Percentiles rank a stretch among this genome's conserved stretches.
Evolutionary conservation across 1,139 yeast species (phyloP).

Genomic region (Yamadazyma atmosphaerica): DNA sequence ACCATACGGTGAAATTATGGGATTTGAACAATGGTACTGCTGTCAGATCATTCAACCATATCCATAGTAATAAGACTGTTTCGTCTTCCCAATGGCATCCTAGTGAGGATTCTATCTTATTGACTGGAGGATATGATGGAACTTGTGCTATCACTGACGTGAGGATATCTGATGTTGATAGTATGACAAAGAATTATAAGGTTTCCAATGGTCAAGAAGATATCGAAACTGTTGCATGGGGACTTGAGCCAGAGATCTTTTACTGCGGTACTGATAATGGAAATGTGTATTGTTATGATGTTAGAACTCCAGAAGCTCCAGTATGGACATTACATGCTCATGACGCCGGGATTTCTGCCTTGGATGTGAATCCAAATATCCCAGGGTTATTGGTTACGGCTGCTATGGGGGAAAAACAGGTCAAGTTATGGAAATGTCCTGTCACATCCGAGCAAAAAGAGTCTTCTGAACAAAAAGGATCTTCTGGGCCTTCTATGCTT

Average conservation of each 20-base stretch:
- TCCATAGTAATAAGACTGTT: conserved; percentile 72
- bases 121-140: conserved; percentile 93
- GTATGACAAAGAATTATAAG: conserved; percentile 62
- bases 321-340: conserved; percentile 97
- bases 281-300: conserved; percentile 84
- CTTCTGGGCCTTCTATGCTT: conserved; percentile 77
- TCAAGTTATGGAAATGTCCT: conserved; percentile 85
- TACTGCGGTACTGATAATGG: conserved; percentile 94
- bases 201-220: conserved; percentile 66
- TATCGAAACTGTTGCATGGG: conserved; percentile 82
- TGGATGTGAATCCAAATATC: conserved; percentile 66
- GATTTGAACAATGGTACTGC: conserved; percentile 76
- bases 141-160: conserved; percentile 80
- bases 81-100: conserved; percentile 88
- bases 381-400: conserved; percentile 82
- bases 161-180: conserved; percentile 63
- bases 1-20: conserved; percentile 93
- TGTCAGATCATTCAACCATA: conserved; percentile 63
- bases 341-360: conserved; percentile 86
- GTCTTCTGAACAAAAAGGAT: conserved; percentile 21
- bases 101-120: conserved; percentile 69
- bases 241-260: conserved; percentile 59
- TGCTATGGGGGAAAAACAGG: conserved; percentile 85
- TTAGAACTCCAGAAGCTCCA: conserved; percentile 67
- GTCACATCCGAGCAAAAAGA: conserved; percentile 22